These are phyloP conservation scores for Erodium moschatum DNA, from an alignment of 441 rosid genomes.

Conservation along the genomic window DNA sequence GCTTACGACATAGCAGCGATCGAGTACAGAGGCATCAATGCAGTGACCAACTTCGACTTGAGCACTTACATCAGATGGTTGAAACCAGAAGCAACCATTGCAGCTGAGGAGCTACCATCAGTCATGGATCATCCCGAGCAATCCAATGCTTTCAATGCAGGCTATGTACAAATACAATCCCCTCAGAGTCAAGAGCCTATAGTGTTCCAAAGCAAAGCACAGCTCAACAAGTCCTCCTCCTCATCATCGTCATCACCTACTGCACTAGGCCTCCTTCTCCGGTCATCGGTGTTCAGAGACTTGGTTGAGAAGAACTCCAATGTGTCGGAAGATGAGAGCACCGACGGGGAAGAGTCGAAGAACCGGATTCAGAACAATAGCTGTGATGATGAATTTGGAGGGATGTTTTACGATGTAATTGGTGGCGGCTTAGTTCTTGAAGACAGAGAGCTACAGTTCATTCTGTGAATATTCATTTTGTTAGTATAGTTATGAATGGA, in stretches of 20 bases:
- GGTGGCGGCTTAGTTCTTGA: constrained; percentile 12
- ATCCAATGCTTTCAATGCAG: constrained; percentile 20
- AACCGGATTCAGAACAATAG: not conserved
- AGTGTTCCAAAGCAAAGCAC: constrained; percentile 19
- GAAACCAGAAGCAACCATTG: constrained; percentile 34
- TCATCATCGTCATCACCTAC: constrained; percentile 29
- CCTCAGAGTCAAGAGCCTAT: constrained; percentile 23
- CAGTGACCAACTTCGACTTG: constrained; percentile 56
- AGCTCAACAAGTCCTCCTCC: constrained; percentile 24
- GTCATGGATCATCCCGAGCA: constrained; percentile 20
- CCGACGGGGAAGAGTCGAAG: too few relatives aligned
- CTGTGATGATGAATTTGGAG: constrained; percentile 31
- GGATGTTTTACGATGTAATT: constrained; percentile 29
- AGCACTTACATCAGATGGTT: constrained; percentile 51
- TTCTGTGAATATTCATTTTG: too few relatives aligned
- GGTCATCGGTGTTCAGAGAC: constrained; percentile 46
- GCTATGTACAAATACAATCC: not conserved
- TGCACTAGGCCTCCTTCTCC: constrained; percentile 48
- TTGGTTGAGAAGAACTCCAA: constrained; percentile 43
- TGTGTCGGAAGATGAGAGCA: constrained; percentile 27
- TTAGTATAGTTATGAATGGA: too few relatives aligned
- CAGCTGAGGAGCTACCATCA: constrained; percentile 1
- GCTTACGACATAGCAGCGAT: constrained; percentile 46
- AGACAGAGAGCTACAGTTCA: too few relatives aligned
- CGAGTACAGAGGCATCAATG: constrained; percentile 46